A percentile compares a stretch with the other conserved stretches of the same genome.
Evolutionary conservation across 805 yeast species (phyloP).

Genomic region (Saccharomycopsis selenospora): DNA sequence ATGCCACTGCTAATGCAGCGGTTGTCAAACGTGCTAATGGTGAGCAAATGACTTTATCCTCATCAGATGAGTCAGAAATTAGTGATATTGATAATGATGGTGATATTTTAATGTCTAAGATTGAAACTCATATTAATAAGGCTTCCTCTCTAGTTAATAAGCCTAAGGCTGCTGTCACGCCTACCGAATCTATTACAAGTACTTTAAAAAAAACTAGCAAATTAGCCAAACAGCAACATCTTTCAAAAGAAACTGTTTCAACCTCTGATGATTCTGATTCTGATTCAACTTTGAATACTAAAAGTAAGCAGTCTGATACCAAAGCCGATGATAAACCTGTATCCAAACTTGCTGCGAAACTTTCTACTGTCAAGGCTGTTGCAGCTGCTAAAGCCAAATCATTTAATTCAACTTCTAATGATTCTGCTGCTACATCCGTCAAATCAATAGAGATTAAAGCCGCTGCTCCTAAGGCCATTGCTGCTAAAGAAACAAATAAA

Average conservation of each 20-base stretch:
- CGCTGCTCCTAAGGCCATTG: not conserved
- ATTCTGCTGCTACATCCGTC: not conserved
- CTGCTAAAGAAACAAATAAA: not conserved
- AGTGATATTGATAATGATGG: slow-evolving; percentile 4
- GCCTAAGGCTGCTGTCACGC: no score
- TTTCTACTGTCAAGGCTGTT: not conserved
- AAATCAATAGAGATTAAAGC: not conserved
- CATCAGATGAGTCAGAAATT: slow-evolving; percentile 4
- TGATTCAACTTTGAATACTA: no score
- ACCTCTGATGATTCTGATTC: no score
- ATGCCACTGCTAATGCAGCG: no score
- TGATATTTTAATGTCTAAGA: not conserved
- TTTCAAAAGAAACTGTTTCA: no score
- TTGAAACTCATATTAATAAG: not conserved
- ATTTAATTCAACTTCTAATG: not conserved
- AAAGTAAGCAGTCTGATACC: no score
- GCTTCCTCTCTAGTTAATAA: no score
- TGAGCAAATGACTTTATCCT: not conserved
- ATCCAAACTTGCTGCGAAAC: not conserved
- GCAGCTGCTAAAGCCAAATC: not conserved
- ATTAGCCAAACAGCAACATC: no score
- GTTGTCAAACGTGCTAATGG: slow-evolving; percentile 6
- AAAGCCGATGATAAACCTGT: no score
- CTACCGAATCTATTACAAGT: no score
- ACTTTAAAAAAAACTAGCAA: no score